phyloP scores from a whole-genome alignment of 345 rosid genomes.

The Ricinus communis region DNA sequence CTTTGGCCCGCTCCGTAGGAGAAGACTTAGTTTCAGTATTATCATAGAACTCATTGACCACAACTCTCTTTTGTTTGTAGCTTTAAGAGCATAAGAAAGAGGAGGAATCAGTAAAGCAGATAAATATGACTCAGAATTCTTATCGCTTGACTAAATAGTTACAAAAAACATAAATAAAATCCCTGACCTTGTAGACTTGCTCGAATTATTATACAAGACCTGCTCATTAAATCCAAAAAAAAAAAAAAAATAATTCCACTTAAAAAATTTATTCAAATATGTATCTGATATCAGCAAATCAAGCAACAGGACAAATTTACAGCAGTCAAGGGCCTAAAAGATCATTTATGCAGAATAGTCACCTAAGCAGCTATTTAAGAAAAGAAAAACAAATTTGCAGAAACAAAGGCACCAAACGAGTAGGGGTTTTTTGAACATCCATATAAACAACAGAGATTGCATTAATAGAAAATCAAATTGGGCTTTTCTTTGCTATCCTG shows the following conservation, averaged over 20 bases:
- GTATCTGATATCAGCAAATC: neutral
- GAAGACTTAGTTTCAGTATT: slow-evolving; percentile 28
- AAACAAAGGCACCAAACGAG: neutral
- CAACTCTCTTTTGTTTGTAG: slow-evolving; percentile 33
- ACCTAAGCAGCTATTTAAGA: neutral
- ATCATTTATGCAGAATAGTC: neutral
- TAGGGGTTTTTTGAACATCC: neutral
- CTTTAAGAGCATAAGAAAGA: slow-evolving; percentile 18
- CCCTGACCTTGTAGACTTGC: slow-evolving; percentile 35
- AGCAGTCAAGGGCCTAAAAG: neutral
- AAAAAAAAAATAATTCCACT: neutral
- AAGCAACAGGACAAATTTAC: neutral
- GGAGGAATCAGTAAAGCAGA: neutral
- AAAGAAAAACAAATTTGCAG: neutral
- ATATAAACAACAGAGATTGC: neutral
- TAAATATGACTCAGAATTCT: neutral
- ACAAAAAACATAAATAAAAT: neutral
- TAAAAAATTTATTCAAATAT: neutral
- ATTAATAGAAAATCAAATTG: neutral
- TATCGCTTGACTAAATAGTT: neutral
- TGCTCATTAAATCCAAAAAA: slow-evolving; percentile 21
- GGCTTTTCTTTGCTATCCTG: neutral
- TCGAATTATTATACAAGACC: slow-evolving; percentile 28
- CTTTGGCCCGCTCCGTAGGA: slow-evolving; percentile 43
- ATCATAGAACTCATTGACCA: slow-evolving; percentile 24